Evolutionary conservation across 805 yeast species (phyloP).

Genomic region (Ogataea degrootiae): DNA sequence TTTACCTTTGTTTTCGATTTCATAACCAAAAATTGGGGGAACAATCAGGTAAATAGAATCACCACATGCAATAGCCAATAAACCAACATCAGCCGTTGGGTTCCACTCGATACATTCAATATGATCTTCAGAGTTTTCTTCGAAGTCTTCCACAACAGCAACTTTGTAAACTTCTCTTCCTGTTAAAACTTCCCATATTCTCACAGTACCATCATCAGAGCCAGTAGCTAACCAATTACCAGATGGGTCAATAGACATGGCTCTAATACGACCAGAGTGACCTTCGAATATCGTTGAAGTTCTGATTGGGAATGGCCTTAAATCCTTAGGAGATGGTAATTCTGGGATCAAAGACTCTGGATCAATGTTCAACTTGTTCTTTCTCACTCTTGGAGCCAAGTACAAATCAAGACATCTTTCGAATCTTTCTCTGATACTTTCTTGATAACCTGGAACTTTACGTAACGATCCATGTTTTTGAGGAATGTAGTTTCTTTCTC

Average conservation of each 20-base stretch:
- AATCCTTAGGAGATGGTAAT: constrained; percentile 92
- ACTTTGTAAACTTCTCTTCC: constrained; percentile 86
- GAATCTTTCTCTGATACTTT: constrained; percentile 81
- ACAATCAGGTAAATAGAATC: constrained; percentile 72
- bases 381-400: constrained; percentile 93
- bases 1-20: constrained; percentile 75
- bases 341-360: constrained; percentile 96
- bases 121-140: constrained; percentile 63
- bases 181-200: constrained; percentile 94
- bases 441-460: constrained; percentile 89
- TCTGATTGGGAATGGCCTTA: constrained; percentile 93
- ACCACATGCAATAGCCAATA: constrained; percentile 81
- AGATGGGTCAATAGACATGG: constrained; percentile 77
- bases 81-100: constrained; percentile 69
- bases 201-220: constrained; percentile 91
- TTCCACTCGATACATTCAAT: constrained; percentile 86
- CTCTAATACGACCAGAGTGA: constrained; percentile 77
- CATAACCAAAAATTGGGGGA: constrained; percentile 90
- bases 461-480: constrained; percentile 78
- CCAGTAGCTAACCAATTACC: constrained; percentile 98
- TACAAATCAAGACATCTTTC: constrained; percentile 93
- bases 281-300: constrained; percentile 83
- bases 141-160: constrained; percentile 40
- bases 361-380: constrained; percentile 84
- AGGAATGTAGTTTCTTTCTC: constrained; percentile 77